Percentiles rank a stretch among this genome's conserved stretches.
Evolutionary conservation across 768 basidiomycete genomes (phyloP).

Genomic region (Piloderma croceum): DNA sequence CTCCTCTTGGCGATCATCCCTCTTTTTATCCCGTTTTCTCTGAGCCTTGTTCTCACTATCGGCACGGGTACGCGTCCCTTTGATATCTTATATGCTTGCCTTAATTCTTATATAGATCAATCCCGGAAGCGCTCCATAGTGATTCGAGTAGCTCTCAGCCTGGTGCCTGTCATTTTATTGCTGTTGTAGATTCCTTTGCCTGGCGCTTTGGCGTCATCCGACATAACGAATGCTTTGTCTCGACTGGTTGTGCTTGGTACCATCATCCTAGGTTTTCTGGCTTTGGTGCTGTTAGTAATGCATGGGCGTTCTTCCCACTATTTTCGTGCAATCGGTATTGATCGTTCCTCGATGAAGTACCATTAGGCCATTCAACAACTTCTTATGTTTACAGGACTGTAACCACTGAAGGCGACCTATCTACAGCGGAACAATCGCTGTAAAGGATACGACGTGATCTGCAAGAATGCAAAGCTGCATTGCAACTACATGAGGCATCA

Average conservation of each 20-base stretch:
- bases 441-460: conserved; percentile 58
- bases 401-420: conserved; percentile 49
- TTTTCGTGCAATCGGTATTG: conserved; percentile 26
- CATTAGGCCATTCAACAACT: neutral
- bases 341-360: neutral
- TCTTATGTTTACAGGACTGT: conserved; percentile 21
- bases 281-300: conserved; percentile 66
- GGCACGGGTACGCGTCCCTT: conserved; percentile 10
- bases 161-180: conserved; percentile 51
- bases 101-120: no score
- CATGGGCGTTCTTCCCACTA: conserved; percentile 55
- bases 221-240: conserved; percentile 43
- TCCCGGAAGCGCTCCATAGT: conserved; percentile 26
- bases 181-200: conserved; percentile 70
- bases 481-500: conserved; percentile 24
- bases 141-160: conserved; percentile 33
- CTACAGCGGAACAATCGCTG: conserved; percentile 52
- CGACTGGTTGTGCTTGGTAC: conserved; percentile 75
- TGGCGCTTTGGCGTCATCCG: conserved; percentile 27
- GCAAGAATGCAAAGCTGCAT: conserved; percentile 30
- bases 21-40: conserved; percentile 59
- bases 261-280: conserved; percentile 77
- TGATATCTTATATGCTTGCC: neutral
- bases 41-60: conserved; percentile 52
- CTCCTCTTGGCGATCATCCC: conserved; percentile 57